Evolutionary conservation across 805 yeast genomes (phyloP), one percentile per base, ranked within the genome.

Genomic region (Citeromyces matritensis): DNA sequence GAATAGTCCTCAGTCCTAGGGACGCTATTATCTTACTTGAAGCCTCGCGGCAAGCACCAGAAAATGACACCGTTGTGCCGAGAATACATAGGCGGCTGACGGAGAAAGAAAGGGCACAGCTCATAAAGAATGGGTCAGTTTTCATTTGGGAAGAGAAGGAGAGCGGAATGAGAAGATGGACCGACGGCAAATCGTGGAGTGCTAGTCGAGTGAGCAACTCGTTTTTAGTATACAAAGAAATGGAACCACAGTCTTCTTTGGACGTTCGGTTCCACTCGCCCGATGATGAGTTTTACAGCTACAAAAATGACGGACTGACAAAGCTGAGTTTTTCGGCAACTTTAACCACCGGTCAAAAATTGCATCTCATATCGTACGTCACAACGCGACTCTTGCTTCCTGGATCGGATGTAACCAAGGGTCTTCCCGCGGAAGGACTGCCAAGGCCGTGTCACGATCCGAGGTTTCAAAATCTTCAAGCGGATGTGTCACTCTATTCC

Each of bases 161-260:
- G 40, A 71, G 81, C 27, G 78, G 73, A 11, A 75, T 79, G 73
- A 65, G 72, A 38, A 54, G 86, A 19, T 78, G 88, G 86, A 78
- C 86, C 1, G 88, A 78, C 43, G 83, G 86, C 12, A 65, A 67
- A 38, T 60, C 65, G 23, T 78, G 88, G 86, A 61, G 72, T 36
- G 81, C 85, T 2, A 70, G 80, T 1, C 60, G 84, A 36, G 84
- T 79, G 1, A 61, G 64, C 4, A 80, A 81, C 4, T 60, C 67
- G 2, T 76, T 76, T 42, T 51, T 76, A 21, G 65, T 70, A 3
- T 76, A 76, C 48, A 63, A 68, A 32, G 84, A 78, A 45, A 64
- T 74, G 59, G 74, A 70, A 32, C 27, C 17, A 28, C 30, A 4
- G 28, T 31, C 19, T 15, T 10, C 38, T 10, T 27, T 7, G 11